These are phyloP conservation scores for Picea engelmannii DNA, from an alignment of 83 land plant genomes.

Conservation along the genomic window DNA sequence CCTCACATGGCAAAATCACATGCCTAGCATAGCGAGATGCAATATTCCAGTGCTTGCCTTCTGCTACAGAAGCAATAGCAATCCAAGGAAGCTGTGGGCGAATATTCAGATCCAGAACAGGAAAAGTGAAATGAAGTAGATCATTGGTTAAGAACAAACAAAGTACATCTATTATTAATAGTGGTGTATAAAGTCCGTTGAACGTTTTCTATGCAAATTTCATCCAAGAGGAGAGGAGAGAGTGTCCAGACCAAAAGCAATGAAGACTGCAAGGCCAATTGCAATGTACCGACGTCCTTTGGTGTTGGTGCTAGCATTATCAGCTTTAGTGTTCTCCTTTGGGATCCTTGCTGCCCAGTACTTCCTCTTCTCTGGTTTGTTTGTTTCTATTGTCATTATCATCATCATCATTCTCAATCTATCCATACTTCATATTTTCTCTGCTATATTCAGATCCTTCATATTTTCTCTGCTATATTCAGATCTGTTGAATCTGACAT, in stretches of 20 bases:
- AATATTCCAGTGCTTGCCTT: no score
- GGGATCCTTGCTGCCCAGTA: slow-evolving; percentile 9
- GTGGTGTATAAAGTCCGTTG: no score
- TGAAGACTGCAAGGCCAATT: slow-evolving; percentile 5
- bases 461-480: background rate
- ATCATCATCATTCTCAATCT: no score
- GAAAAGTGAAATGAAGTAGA: no score
- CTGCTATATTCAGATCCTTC: background rate
- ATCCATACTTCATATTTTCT: background rate
- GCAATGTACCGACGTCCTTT: slow-evolving; percentile 1
- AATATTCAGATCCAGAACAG: no score
- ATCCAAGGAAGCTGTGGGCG: no score
- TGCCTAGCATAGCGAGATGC: no score
- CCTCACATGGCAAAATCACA: no score
- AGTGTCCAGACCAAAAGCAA: background rate
- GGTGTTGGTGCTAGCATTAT: background rate
- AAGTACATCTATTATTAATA: no score
- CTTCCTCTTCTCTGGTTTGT: slow-evolving; percentile 11
- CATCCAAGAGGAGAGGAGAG: background rate
- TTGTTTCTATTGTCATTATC: background rate
- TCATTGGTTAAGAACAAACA: no score
- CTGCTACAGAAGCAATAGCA: no score
- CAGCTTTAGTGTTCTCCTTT: background rate
- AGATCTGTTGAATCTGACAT: background rate
- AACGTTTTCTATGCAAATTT: no score